Evolutionary conservation across 176 grass and related monocot species (phyloP), one percentile per base, ranked within the genome.

Genomic region (Oryza australiensis): DNA sequence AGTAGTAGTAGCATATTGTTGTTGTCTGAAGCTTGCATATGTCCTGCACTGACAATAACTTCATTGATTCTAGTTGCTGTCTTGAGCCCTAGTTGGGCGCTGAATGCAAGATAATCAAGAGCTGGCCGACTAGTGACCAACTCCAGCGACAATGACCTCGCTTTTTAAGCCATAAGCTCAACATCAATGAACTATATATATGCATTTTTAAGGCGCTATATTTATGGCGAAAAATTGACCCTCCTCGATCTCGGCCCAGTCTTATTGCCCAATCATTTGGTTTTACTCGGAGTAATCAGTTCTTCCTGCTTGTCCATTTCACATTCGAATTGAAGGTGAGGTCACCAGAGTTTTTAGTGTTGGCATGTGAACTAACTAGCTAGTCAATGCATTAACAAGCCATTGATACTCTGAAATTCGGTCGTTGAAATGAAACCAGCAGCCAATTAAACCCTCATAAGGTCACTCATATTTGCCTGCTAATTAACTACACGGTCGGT

Each of bases 61-160:
- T 82, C 73, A 67, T 68, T 82, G 27, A 86, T 81, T 55, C 77
- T 18, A 64, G 67, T 77, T 55, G 65, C 27, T 85, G 57, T 81
- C 77, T 49, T 34, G 66, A 62, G 45, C 59, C 78, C 24, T 67
- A 70, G 67, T 62, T 78, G 66, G 72, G 59, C 62, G 59, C 20
- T 73, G 66, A 60, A 23, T 60, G 55, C 55, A 60, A 24, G 20
- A n/a, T 26, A 60, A 88, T 79, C 6, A 65, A 82, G 45, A 73
- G 26, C 66, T 78, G 33, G 78, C 46, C 46, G 46, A 82, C 66
- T 66, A 60, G 62, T 82, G 26, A 77, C 83, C 83, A 72, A 70
- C 72, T 85, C 23, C 65, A 16, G 30, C 5, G 73, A 78, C 55
- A 85, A 24, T 48, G 83, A 86, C 60, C 45, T 86, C 33, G 62